Percentiles rank a stretch among this genome's conserved stretches.
Conservation (phyloP, 192 early-diverging fungal species). For the Diversispora epigaea region DNA sequence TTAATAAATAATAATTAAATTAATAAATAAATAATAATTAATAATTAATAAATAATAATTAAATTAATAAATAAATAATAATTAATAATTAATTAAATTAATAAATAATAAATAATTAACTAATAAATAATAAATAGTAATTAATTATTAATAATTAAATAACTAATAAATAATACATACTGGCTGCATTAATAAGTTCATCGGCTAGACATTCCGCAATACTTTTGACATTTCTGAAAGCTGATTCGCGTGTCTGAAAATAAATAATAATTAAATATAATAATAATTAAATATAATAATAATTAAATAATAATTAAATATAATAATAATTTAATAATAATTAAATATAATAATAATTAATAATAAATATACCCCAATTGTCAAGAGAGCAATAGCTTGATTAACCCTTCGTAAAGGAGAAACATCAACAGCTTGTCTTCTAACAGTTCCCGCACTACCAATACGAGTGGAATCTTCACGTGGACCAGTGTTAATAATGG, state of each 20-base stretch:
- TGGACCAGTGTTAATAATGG: conserved; percentile 98
- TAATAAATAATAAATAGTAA: too few species aligned
- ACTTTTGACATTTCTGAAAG: conserved; percentile 99
- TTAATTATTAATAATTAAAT: neutral
- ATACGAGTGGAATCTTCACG: conserved; percentile 99
- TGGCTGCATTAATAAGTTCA: conserved; percentile 98
- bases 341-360: neutral
- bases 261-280: neutral
- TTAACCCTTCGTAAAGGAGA: conserved; percentile 97
- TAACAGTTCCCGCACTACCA: conserved; percentile 94
- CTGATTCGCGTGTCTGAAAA: conserved; percentile 85
- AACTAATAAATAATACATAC: conserved; percentile 24
- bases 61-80: neutral
- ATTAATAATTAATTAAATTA: neutral
- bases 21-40: neutral
- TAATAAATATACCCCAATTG: conserved; percentile 75
- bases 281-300: neutral
- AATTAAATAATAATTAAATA: neutral
- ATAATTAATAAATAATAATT: neutral
- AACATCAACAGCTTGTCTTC: conserved; percentile 99
- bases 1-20: neutral
- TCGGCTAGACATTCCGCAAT: conserved; percentile 99
- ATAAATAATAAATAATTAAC: neutral
- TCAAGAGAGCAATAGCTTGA: conserved; percentile 91
- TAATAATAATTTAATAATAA: neutral